phyloP scores from a whole-genome alignment of 176 grass and related monocot genomes.

The Hordeum marinum region DNA sequence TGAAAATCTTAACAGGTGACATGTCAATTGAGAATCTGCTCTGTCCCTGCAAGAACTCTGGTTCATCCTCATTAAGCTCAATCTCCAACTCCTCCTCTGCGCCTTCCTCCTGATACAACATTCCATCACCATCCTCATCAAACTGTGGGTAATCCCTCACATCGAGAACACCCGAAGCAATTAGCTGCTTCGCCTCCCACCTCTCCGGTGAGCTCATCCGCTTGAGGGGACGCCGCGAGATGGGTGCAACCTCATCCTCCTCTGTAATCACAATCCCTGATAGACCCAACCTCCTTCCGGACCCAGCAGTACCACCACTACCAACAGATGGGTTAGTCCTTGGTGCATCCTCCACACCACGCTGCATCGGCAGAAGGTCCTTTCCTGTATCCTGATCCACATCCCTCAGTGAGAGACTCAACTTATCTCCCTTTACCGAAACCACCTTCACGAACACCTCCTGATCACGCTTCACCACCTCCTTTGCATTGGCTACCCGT shows the following conservation, averaged over 20 bases:
- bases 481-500: constrained; percentile 70
- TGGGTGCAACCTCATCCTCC: constrained; percentile 50
- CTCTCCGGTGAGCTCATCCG: constrained; percentile 90
- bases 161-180: constrained; percentile 78
- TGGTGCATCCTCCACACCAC: constrained; percentile 37
- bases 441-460: constrained; percentile 82
- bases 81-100: constrained; percentile 85
- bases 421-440: constrained; percentile 66
- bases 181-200: constrained; percentile 91
- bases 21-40: constrained; percentile 81
- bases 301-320: background rate
- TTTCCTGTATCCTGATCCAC: constrained; percentile 88
- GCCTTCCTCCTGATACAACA: constrained; percentile 89
- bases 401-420: constrained; percentile 75
- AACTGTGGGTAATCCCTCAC: constrained; percentile 67
- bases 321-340: constrained; percentile 53
- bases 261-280: constrained; percentile 81
- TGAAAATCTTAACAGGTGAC: constrained; percentile 95
- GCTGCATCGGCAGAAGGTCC: constrained; percentile 68
- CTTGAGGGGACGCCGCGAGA: constrained; percentile 51
- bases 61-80: constrained; percentile 92
- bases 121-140: constrained; percentile 77
- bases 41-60: constrained; percentile 86
- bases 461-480: constrained; percentile 72
- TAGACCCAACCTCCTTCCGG: constrained; percentile 52